Conservation (phyloP, 495 filamentous ascomycete species). For the Hypomontagnella monticulosa region DNA sequence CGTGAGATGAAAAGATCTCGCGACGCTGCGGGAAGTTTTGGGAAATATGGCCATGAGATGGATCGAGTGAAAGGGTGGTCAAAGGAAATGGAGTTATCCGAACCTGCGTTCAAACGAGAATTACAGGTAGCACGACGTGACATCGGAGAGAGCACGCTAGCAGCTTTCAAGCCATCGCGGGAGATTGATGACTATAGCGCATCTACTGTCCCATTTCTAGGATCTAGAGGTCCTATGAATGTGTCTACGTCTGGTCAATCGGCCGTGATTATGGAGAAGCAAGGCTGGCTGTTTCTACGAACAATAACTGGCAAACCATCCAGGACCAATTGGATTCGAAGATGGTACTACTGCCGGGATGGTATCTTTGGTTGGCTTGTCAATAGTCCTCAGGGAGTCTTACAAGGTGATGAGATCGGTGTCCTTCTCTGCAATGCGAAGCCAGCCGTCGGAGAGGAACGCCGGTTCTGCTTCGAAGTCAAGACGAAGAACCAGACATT, state of each 20-base stretch:
- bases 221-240: conserved; percentile 71
- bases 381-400: conserved; percentile 86
- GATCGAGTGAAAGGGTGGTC: conserved; percentile 92
- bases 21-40: conserved; percentile 67
- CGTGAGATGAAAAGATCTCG: conserved; percentile 77
- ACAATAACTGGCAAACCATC: conserved; percentile 88
- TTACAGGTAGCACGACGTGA: conserved; percentile 79
- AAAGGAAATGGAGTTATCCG: conserved; percentile 87
- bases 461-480: conserved; percentile 97
- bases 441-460: conserved; percentile 89
- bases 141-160: conserved; percentile 80
- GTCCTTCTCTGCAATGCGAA: conserved; percentile 93
- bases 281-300: conserved; percentile 91
- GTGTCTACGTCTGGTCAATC: conserved; percentile 58
- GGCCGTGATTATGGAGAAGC: conserved; percentile 74
- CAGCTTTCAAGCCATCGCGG: conserved; percentile 77
- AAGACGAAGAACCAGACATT: conserved; percentile 96
- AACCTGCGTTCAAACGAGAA: conserved; percentile 80
- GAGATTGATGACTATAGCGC: conserved; percentile 93
- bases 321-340: conserved; percentile 82
- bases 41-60: conserved; percentile 77
- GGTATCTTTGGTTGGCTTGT: conserved; percentile 96
- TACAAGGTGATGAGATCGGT: conserved; percentile 95
- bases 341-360: conserved; percentile 95
- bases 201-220: conserved; percentile 85